phyloP scores from a whole-genome alignment of 306 rosid genomes.

The Citrullus mucosospermus region DNA sequence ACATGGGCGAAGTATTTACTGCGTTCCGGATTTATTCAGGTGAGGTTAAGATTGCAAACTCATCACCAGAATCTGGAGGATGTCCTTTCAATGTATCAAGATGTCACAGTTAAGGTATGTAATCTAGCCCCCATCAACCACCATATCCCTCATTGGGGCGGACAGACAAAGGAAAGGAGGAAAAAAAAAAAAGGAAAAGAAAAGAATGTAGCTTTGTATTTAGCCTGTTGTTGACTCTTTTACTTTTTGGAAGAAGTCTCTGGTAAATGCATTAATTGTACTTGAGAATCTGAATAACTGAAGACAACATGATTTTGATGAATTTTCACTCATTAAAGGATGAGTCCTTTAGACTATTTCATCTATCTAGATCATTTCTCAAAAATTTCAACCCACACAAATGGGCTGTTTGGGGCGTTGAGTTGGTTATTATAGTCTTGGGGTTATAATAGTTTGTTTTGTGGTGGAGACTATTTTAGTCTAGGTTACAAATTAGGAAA shows the following conservation, averaged over 20 bases:
- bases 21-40: slow-evolving; percentile 28
- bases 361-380: background rate
- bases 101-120: slow-evolving; percentile 54
- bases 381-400: background rate
- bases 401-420: background rate
- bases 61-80: slow-evolving; percentile 89
- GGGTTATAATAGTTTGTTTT: no score
- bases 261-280: background rate
- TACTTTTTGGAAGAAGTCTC: background rate
- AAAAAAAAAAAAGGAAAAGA: no score
- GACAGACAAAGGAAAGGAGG: no score
- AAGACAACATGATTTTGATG: background rate
- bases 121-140: background rate
- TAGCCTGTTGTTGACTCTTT: background rate
- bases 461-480: no score
- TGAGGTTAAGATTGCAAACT: slow-evolving; percentile 67
- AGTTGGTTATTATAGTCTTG: no score
- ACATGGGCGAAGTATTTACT: background rate
- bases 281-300: background rate
- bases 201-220: background rate
- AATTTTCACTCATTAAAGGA: background rate
- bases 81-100: slow-evolving; percentile 63
- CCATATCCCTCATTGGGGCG: background rate
- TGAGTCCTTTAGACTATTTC: background rate
- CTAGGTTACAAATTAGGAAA: no score